Conservation (phyloP, 2,329 filamentous ascomycete genomes). For the Nectriaceae sp. region DNA sequence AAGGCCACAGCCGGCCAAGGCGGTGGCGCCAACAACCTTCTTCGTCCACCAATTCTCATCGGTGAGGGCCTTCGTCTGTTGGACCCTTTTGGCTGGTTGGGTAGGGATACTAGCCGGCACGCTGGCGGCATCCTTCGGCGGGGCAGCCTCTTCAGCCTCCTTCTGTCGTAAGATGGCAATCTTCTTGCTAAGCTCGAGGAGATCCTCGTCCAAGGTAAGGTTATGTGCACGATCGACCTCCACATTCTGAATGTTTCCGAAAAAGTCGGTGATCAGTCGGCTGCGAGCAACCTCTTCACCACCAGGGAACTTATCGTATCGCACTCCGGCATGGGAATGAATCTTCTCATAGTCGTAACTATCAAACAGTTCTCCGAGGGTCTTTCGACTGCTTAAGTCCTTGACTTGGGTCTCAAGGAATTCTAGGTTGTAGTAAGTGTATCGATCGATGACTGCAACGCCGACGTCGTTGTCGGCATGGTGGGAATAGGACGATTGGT, state of each 20-base stretch:
- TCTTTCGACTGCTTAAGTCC: slow-evolving; percentile 84
- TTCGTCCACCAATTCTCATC: slow-evolving; percentile 69
- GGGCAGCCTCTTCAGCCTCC: slow-evolving; percentile 47
- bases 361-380: slow-evolving; percentile 91
- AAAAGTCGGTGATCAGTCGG: slow-evolving; percentile 91
- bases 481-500: slow-evolving; percentile 96
- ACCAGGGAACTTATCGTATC: slow-evolving; percentile 93
- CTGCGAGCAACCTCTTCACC: slow-evolving; percentile 76
- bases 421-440: slow-evolving; percentile 98
- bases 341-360: slow-evolving; percentile 95
- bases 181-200: slow-evolving; percentile 72
- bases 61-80: slow-evolving; percentile 58
- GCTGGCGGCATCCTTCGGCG: slow-evolving; percentile 26
- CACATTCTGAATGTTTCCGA: slow-evolving; percentile 96
- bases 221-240: slow-evolving; percentile 73
- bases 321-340: slow-evolving; percentile 85
- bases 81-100: slow-evolving; percentile 31
- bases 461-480: slow-evolving; percentile 98
- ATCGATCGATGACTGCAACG: slow-evolving; percentile 96
- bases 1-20: slow-evolving; percentile 61
- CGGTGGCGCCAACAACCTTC: slow-evolving; percentile 62
- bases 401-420: slow-evolving; percentile 91
- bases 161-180: slow-evolving; percentile 56
- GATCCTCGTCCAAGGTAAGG: slow-evolving; percentile 67
- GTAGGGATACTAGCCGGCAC: slow-evolving; percentile 31